Evolutionary conservation across 108 stramenopile species (phyloP).

Genomic region (Cyclostephanos tholiformis): DNA sequence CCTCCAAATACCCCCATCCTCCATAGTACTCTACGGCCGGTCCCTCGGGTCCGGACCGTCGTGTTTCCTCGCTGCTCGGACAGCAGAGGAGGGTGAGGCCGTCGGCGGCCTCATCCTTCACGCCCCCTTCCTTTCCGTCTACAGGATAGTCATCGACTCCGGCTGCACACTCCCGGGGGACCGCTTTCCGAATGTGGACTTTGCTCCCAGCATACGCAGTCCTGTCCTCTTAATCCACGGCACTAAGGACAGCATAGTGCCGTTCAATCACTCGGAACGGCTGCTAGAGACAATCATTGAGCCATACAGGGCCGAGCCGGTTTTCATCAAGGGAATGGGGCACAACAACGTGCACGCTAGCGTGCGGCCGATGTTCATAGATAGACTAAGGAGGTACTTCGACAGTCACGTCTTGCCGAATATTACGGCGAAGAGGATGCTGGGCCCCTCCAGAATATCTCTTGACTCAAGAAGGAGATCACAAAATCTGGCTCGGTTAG

Average conservation of each 20-base stretch:
- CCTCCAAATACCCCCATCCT: constrained; percentile 77
- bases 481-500: constrained; percentile 7
- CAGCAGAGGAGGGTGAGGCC: constrained; percentile 71
- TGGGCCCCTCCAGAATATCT: neutral
- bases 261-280: constrained; percentile 90
- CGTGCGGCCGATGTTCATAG: constrained; percentile 81
- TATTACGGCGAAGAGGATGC: constrained; percentile 22
- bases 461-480: neutral
- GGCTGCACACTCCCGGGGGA: constrained; percentile 95
- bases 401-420: constrained; percentile 72
- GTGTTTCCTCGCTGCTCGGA: constrained; percentile 89
- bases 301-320: constrained; percentile 66
- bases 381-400: constrained; percentile 74
- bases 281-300: constrained; percentile 63
- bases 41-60: constrained; percentile 94
- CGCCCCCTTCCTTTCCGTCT: constrained; percentile 93
- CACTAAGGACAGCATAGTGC: constrained; percentile 94
- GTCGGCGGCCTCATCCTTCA: constrained; percentile 96
- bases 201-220: constrained; percentile 71
- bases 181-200: constrained; percentile 95
- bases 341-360: constrained; percentile 89
- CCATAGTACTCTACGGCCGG: constrained; percentile 93
- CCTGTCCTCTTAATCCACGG: constrained; percentile 92
- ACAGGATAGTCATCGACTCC: constrained; percentile 90
- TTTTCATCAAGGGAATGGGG: constrained; percentile 91